Evolutionary conservation across 306 rosid species (phyloP), one percentile per base, ranked within the genome.

Genomic region (Notholithocarpus densiflorus): DNA sequence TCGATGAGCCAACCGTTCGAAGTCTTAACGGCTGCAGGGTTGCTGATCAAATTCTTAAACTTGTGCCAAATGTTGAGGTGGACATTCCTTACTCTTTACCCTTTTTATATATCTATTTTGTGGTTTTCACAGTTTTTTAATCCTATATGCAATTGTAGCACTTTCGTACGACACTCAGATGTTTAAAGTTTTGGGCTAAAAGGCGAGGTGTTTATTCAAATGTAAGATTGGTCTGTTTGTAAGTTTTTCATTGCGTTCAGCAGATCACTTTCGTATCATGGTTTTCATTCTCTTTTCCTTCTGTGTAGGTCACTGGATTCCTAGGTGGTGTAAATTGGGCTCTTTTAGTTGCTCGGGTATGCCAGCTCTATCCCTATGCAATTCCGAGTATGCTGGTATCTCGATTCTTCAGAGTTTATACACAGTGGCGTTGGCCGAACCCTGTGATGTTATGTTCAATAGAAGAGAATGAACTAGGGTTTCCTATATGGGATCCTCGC

Each of bases 291-390:
- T 74, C 71, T 27, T 55, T 68, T 77, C 5, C 31, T 73, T 76
- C 52, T 83, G 55, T 83, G 62, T 80, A 95, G 98, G 97, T 95
- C 70, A 95, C 98, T 78, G 98, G 98, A 72, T 95, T 93, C 86
- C 99, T 95, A 79, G 99, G 99, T 34, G 99, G 99, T 78, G 99
- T 95, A 71, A 95, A 95, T 83, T 95, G 98, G 98, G 99, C 99
- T 75, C 89, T 95, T 72, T 86, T 95, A 74, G 98, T 93, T 70
- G 98, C 98, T 90, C 92, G 97, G 81, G 74, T 95, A 62, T 93
- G 99, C 86, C 98, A 95, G 87, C 93, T 95, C 83, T 95, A 95
- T 83, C 99, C 99, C 80, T 93, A 91, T 89, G 99, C 99, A 83
- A 93, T 84, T 80, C 97, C 98, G 68, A 92, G 98, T 84, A 91